Conservation (phyloP, 228 moss, liverwort and hornwort genomes). For the Sphagnum magellanicum region DNA sequence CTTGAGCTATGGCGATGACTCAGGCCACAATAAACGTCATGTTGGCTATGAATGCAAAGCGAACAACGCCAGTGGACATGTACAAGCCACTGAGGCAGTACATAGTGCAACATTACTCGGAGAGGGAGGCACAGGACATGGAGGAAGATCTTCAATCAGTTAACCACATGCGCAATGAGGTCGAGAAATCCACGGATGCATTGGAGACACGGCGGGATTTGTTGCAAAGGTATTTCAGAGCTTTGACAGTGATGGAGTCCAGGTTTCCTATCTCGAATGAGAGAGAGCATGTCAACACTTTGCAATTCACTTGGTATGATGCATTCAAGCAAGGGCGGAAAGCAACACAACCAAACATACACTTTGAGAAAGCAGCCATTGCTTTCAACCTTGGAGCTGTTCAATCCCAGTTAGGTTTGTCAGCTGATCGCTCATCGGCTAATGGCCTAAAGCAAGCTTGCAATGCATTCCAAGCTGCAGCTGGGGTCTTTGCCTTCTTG, state of each 20-base stretch:
- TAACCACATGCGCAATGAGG: slow-evolving; percentile 86
- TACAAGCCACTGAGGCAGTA: slow-evolving; percentile 88
- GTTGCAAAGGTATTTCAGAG: slow-evolving; percentile 85
- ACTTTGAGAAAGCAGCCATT: slow-evolving; percentile 96
- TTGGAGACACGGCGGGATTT: slow-evolving; percentile 84
- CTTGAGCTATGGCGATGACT: slow-evolving; percentile 70
- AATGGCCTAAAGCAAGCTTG: slow-evolving; percentile 93
- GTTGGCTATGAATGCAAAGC: slow-evolving; percentile 96
- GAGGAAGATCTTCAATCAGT: slow-evolving; percentile 88
- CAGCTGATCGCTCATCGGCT: slow-evolving; percentile 74
- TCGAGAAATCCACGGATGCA: slow-evolving; percentile 80
- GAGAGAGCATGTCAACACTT: slow-evolving; percentile 85
- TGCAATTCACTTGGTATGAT: slow-evolving; percentile 94
- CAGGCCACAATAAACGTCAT: slow-evolving; percentile 87
- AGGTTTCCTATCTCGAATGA: slow-evolving; percentile 95
- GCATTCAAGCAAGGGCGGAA: slow-evolving; percentile 95
- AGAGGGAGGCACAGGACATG: slow-evolving; percentile 94
- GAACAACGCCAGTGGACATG: slow-evolving; percentile 81
- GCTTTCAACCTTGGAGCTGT: slow-evolving; percentile 96
- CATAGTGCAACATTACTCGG: slow-evolving; percentile 93
- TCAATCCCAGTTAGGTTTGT: slow-evolving; percentile 89
- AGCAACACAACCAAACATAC: slow-evolving; percentile 92
- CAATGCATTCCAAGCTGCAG: slow-evolving; percentile 86
- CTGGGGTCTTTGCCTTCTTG: slow-evolving; percentile 90
- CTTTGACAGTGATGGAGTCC: slow-evolving; percentile 94